Base-by-base conservation (phyloP, 495 filamentous ascomycete genomes). In the Talaromyces wortmannii region DNA sequence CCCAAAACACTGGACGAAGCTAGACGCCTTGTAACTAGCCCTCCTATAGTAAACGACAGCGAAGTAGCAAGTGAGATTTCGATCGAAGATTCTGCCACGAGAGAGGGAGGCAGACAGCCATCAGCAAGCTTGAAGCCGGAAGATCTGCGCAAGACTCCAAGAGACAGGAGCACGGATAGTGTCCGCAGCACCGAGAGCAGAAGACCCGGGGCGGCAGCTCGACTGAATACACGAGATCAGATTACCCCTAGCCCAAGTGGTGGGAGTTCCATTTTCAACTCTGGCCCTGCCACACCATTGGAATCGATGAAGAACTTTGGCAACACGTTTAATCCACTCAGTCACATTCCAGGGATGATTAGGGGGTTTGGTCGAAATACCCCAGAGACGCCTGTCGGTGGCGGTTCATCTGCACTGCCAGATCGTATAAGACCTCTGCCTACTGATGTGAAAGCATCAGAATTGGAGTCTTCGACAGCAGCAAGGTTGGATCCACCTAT, bases 1-100 rank as follows among this genome's bases (percentile, higher is more conserved):
- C 94, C 94, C 11, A 90, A 89, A 57, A 97, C 94, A 7, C 73
- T 98, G 1, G 94, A 94, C 51, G 94, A 98, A 59, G 94, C 92
- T 18, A 81, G 91, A 45, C 91, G 87, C 66, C 79, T 98, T 10
- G 87, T 98, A 48, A 83, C 83, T 56, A 82, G 87, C 2, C 83
- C 88, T n/a, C 69, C 77, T 15, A 72, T 73, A 17, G 68, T 76
- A 40, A 83, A 83, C 18, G 81, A 85, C 40, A 77, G 69, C 47
- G 71, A 61, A 66, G 72, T 72, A 4, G 65, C 62, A 3, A 77
- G 75, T 60, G 81, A 76, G 5, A 70, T 71, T 53, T 68, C 75
- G 1, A 61, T 73, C 4, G 61, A 74, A 70, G 63, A 80, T 55
- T 57, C 73, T 57, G 58, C 78, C 36, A 59, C 60, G 23, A 61